Base-by-base conservation (phyloP, 176 grass and related monocot genomes). In the Areca catechu region DNA sequence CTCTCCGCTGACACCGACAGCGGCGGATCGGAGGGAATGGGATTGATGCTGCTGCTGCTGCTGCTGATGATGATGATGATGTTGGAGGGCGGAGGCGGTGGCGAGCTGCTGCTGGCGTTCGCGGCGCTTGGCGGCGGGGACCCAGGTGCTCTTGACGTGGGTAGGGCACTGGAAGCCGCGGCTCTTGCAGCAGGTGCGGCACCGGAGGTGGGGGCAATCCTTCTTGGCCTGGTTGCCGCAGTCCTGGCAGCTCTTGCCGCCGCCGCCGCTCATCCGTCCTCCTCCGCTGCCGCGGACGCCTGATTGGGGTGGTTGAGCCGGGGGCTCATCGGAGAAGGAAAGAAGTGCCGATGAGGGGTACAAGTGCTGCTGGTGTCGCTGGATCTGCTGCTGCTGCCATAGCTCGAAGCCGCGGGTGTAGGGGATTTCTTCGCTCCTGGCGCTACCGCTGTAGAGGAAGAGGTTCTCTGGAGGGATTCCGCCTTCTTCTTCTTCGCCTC, bases 371-470 rank as follows among this genome's bases (percentile, higher is more conserved):
- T 71, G 47, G n/a, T 29, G 43, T 48, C 86, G 85, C 69, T 73
- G 73, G 34, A 43, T 43, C 14, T 73, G 81, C 56, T 78, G 79
- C 66, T 85, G 81, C 56, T 77, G 91, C 91, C 91, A 95, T 74
- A 95, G 80, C 75, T 95, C 84, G 74, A 95, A 95, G 23, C 86
- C 80, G 61, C 67, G 12, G 0, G 28, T 48, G 43, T 58, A 58
- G 37, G 34, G 15, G 50, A 82, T 82, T 43, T 76, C 79, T 1
- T 70, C 74, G 34, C 34, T 43, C 22, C 72, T 48, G 30, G 68
- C 83, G 65, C 78, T 69, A 68, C 80, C 65, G 79, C 76, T 71
- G 82, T 89, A 95, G 72, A 95, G 76, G 51, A 89, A 95, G 69
- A 95, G 73, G 58, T 65, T 83, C 72, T 95, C 90, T 0, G 79